Evolutionary conservation across 2,329 filamentous ascomycete genomes (phyloP).

Genomic region (Dothideomycetes sp.): DNA sequence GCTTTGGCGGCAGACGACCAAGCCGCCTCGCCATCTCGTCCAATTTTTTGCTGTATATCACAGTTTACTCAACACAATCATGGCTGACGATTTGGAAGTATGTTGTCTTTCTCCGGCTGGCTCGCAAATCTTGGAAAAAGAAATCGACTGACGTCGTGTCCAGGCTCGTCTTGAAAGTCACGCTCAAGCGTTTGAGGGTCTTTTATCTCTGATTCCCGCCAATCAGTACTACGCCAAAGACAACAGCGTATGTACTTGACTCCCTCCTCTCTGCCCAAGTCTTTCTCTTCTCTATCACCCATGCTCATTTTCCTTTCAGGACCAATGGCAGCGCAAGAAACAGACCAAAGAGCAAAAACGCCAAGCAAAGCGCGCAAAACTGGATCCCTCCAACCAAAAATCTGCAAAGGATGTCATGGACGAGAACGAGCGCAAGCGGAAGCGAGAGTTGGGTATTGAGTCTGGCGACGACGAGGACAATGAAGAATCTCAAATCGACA

Average conservation of each 20-base stretch:
- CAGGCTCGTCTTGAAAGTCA: constrained; percentile 47
- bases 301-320: constrained; percentile 41
- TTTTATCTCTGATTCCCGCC: constrained; percentile 79
- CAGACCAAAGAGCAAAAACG: constrained; percentile 84
- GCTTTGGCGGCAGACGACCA: not conserved
- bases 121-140: constrained; percentile 2
- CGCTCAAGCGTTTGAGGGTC: constrained; percentile 72
- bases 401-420: constrained; percentile 91
- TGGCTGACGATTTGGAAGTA: constrained; percentile 17
- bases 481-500: constrained; percentile 23
- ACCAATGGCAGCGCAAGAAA: constrained; percentile 92
- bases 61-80: constrained; percentile 4
- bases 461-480: constrained; percentile 23
- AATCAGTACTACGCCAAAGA: constrained; percentile 79
- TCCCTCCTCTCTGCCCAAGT: constrained; percentile 16
- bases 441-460: constrained; percentile 55
- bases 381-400: constrained; percentile 84
- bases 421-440: constrained; percentile 71
- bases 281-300: not conserved
- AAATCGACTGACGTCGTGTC: constrained; percentile 5
- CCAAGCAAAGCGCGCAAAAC: constrained; percentile 74
- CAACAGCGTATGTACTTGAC: constrained; percentile 56
- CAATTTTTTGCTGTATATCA: too few species aligned
- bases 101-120: constrained; percentile 18
- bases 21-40: too few species aligned